Evolutionary conservation across 2,329 filamentous ascomycete species (phyloP), one percentile per base, ranked within the genome.

Genomic region (Pseudocercospora crystallina): DNA sequence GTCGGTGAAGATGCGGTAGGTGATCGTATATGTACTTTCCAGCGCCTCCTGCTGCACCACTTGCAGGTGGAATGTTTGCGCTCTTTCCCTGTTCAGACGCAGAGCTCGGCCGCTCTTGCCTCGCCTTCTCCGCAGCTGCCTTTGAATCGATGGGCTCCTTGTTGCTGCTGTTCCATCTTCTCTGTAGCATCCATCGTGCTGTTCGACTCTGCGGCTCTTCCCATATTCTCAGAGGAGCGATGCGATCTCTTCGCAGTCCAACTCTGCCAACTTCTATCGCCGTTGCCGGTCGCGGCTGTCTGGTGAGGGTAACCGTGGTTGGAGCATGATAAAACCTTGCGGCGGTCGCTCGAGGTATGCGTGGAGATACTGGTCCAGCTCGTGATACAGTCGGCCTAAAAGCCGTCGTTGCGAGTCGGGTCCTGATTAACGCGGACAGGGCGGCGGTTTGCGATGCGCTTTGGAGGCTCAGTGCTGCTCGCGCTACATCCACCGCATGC

Each of bases 1-100:
- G 92, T 14, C 91, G 81, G 73, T 96, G 81, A 33, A 85, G 69
- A 56, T 84, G 90, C 61, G 88, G 86, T 10, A 79, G 71, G 54
- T 80, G 79, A 61, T 84, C 76, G 54, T 83, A 76, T 26, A 86
- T 68, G 43, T 61, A 57, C 32, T 64, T 64, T 45, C 54, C 53
- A n/a, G 51, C 37, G 17, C 52, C 51, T 29, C 49, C 53, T 31
- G 20, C 20, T 26, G 47, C 42, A 20, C 51, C 40, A 33, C 54
- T 58, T 5, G 43, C 52, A 11, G 51, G 36, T 9, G 53, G 60
- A 41, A 14, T 61, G 47, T 20, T 63, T 59, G 8, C 61, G 43
- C 32, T 66, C 47, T 12, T 48, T 51, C 32, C 20, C 20, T 26
- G 20, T 26, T 26, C 20, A 26, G 20, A 26, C 4, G 49, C 36